Evolutionary conservation across 1,284 basidiomycete species (phyloP).

Genomic region (Apiotrichum gamsii): DNA sequence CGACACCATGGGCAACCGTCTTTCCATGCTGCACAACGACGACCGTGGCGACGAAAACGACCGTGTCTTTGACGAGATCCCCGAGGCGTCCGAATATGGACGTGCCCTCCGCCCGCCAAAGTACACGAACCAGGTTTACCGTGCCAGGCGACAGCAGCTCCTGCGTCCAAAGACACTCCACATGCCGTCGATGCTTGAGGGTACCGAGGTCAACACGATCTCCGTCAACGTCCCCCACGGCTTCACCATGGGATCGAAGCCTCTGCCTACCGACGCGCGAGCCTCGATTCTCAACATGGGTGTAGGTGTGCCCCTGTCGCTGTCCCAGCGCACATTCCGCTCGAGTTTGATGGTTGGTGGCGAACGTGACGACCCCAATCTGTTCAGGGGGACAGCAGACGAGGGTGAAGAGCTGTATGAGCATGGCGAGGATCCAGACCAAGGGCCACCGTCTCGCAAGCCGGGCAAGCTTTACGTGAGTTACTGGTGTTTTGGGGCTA

Average conservation of each 20-base stretch:
- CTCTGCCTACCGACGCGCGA: conserved; percentile 39
- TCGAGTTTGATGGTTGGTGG: conserved; percentile 35
- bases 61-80: conserved; percentile 25
- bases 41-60: background rate
- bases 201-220: conserved; percentile 7
- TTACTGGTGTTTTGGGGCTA: conserved; percentile 3
- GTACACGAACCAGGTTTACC: conserved; percentile 19
- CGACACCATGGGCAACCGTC: background rate
- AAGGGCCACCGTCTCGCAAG: conserved; percentile 19
- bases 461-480: conserved; percentile 40
- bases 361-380: conserved; percentile 20
- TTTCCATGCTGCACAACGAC: background rate
- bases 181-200: conserved; percentile 37
- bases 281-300: conserved; percentile 26
- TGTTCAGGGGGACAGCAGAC: conserved; percentile 15
- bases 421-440: conserved; percentile 14
- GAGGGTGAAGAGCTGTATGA: conserved; percentile 14
- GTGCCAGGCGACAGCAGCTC: conserved; percentile 23
- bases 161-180: conserved; percentile 41
- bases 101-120: conserved; percentile 29
- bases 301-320: conserved; percentile 26
- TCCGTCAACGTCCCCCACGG: conserved; percentile 33
- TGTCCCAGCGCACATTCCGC: conserved; percentile 39
- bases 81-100: conserved; percentile 32
- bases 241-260: conserved; percentile 39